Evolutionary conservation across 257 asterid genomes (phyloP).

Genomic region (Salvia miltiorrhiza): DNA sequence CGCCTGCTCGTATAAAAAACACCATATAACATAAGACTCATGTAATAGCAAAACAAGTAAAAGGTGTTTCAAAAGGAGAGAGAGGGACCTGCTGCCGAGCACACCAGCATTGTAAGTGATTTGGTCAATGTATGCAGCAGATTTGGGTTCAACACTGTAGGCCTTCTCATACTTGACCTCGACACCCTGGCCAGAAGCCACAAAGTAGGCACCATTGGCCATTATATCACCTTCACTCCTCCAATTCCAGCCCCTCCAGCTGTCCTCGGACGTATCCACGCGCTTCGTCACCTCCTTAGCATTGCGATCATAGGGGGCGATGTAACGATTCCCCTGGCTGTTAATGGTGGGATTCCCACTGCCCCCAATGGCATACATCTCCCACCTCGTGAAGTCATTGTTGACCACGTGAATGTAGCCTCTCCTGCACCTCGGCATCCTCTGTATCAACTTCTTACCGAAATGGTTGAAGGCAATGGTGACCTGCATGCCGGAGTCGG

Average conservation of each 20-base stretch:
- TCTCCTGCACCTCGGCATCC: constrained; percentile 42
- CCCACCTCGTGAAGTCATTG: constrained; percentile 39
- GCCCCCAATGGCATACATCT: constrained; percentile 42
- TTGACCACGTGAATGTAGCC: constrained; percentile 39
- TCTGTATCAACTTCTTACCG: constrained; percentile 35
- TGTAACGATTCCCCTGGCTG: constrained; percentile 40
- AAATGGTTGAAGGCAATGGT: constrained; percentile 38
- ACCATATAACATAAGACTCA: background rate
- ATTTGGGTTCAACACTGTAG: constrained; percentile 28
- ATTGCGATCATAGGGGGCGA: constrained; percentile 30
- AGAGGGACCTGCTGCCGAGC: constrained; percentile 26
- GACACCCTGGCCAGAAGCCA: constrained; percentile 30
- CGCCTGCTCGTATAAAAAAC: constrained; percentile 33
- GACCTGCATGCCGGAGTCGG: constrained; percentile 33
- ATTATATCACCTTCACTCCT: constrained; percentile 33
- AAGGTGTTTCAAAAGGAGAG: background rate
- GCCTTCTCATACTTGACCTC: constrained; percentile 34
- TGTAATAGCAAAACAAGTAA: no score
- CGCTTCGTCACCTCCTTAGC: constrained; percentile 39
- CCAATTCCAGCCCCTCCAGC: constrained; percentile 37
- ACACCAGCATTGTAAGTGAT: constrained; percentile 32
- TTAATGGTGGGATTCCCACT: constrained; percentile 42
- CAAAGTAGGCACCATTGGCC: constrained; percentile 30
- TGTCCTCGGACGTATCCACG: constrained; percentile 22
- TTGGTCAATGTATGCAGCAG: constrained; percentile 27